Conservation (phyloP, 2,329 filamentous ascomycete species). For the Aspergillus neoniger region DNA sequence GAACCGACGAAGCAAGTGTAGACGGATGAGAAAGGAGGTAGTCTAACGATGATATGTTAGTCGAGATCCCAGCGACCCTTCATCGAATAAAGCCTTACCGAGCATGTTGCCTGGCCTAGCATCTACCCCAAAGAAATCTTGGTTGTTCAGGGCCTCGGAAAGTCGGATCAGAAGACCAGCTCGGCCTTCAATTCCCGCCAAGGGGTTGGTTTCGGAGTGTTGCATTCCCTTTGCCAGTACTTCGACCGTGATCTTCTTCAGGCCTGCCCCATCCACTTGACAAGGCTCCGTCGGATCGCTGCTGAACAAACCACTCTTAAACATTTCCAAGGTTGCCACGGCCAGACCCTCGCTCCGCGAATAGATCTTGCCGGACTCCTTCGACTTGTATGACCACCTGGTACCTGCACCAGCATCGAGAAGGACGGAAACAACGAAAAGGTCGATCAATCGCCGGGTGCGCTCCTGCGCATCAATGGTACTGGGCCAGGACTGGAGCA, state of each 20-base stretch:
- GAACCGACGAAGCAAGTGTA: conserved; percentile 83
- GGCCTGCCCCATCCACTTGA: conserved; percentile 82
- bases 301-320: conserved; percentile 87
- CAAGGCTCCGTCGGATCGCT: conserved; percentile 77
- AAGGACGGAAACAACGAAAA: conserved; percentile 64
- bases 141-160: conserved; percentile 73
- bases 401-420: conserved; percentile 79
- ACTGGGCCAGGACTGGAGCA: conserved; percentile 54
- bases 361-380: conserved; percentile 80
- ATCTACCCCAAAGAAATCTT: conserved; percentile 80
- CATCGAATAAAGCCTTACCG: conserved; percentile 56
- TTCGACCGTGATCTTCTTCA: conserved; percentile 73
- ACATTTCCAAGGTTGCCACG: conserved; percentile 81
- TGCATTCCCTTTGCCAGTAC: conserved; percentile 80
- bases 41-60: conserved; percentile 55
- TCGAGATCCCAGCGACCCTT: background rate
- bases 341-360: conserved; percentile 86
- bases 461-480: conserved; percentile 52
- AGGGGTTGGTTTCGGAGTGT: conserved; percentile 74
- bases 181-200: conserved; percentile 83
- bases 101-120: conserved; percentile 92
- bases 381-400: conserved; percentile 89
- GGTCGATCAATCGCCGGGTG: conserved; percentile 59
- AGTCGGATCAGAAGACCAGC: conserved; percentile 76
- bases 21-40: conserved; percentile 90